Evolutionary conservation across 2,329 filamentous ascomycete species (phyloP).

Genomic region (Alternaria arborescens): DNA sequence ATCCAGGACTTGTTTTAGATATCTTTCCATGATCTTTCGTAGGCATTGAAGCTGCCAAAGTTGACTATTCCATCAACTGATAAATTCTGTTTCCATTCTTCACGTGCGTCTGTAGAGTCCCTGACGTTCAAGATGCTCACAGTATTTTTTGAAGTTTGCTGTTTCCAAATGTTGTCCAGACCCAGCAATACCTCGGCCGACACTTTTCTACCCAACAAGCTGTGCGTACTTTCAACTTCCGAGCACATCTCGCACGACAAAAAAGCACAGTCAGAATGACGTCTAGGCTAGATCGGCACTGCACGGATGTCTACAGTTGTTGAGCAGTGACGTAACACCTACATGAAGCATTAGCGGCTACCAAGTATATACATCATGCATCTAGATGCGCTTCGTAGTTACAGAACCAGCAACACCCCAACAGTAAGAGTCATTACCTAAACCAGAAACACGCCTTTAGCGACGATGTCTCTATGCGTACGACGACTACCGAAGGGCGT

Average conservation of each 20-base stretch:
- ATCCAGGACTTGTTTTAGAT: not conserved
- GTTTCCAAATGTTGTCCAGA: not conserved
- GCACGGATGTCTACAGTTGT: not conserved
- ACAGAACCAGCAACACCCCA: not conserved
- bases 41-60: not conserved
- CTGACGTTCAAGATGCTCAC: not conserved
- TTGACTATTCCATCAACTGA: not conserved
- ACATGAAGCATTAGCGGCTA: not conserved
- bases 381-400: not conserved
- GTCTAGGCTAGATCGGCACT: not conserved
- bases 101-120: no score
- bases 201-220: not conserved
- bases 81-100: not conserved
- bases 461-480: slow-evolving; percentile 4
- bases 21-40: not conserved
- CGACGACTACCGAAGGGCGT: slow-evolving; percentile 5
- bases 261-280: slow-evolving; percentile 3
- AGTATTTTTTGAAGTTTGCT: not conserved
- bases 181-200: not conserved
- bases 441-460: not conserved
- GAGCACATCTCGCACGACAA: not conserved
- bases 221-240: no score
- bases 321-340: not conserved
- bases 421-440: not conserved
- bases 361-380: not conserved